Base-by-base conservation (phyloP, 768 basidiomycete genomes). In the Lactarius sp. region DNA sequence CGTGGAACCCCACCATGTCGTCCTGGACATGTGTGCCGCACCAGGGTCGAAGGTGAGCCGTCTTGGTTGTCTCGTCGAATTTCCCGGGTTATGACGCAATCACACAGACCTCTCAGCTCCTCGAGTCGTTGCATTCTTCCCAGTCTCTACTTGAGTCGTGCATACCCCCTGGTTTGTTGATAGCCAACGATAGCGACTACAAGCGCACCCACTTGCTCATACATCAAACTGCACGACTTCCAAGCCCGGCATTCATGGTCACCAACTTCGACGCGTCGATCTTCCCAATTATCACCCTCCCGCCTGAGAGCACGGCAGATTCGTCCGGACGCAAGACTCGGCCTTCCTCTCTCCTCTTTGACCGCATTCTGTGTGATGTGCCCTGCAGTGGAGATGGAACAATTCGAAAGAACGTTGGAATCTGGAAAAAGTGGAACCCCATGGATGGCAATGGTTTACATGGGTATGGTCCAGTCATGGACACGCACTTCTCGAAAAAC, bases 301-400 rank as follows among this genome's bases (percentile, higher is more conserved):
- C 74, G 3, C 70, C 71, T 20, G 68, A 71, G 60, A 65, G 68
- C 36, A 59, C 56, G 36, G 70, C 70, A 51, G 71, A 72, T 73
- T 73, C 75, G 65, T 68, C 76, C 50, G 71, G 62, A 65, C 74
- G 54, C 64, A 74, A 66, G 65, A 68, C 68, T 14, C 74, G 76
- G 56, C 12, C 42, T 10, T 22, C 66, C 16, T 80, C 82, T 36
- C 77, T 99, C 56, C 74, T 87, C 61, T 99, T 97, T 70, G 96
- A 98, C 73, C 80, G 96, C 37, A 96, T 99, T 62, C 75, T 99
- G 39, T 95, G 94, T 55, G 97, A 98, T 73, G 97, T 99, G 9
- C 97, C 97, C 9, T 99, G 97, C 72, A 94, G 92, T 69, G 97
- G 97, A 4, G 97, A 99, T 73, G 97, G 96, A 0, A 99, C 97